Percentiles rank a stretch among this genome's conserved stretches.
These are phyloP conservation scores for Halophytophthora polymorphica DNA, from an alignment of 352 stramenopile species.

Conservation along the genomic window DNA sequence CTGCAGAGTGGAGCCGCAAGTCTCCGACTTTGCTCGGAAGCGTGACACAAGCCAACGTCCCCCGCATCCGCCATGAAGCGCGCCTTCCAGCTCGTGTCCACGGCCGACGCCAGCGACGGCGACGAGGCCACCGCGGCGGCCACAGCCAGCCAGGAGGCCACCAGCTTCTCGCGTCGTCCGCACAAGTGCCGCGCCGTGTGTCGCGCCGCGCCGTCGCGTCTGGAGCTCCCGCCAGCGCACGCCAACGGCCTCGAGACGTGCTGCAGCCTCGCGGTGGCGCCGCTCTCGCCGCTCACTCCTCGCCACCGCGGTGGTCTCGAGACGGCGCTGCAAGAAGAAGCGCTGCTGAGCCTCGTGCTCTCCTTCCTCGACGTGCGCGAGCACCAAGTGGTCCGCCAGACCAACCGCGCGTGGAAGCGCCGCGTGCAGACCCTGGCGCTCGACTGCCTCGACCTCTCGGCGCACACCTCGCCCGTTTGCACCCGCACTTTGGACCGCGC, in stretches of 20 bases:
- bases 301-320: constrained; percentile 26
- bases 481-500: constrained; percentile 52
- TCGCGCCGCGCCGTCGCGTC: constrained; percentile 6
- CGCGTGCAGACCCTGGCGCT: constrained; percentile 68
- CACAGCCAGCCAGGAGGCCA: constrained; percentile 8
- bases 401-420: constrained; percentile 54
- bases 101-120: constrained; percentile 8
- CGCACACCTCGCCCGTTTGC: constrained; percentile 38
- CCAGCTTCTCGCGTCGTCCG: constrained; percentile 15
- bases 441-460: constrained; percentile 65
- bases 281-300: constrained; percentile 15
- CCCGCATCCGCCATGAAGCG: constrained; percentile 43
- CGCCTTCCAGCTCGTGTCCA: constrained; percentile 36
- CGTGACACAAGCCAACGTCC: constrained; percentile 9
- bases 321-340: constrained; percentile 49
- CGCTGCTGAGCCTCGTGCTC: constrained; percentile 56
- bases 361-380: constrained; percentile 73
- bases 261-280: constrained; percentile 8
- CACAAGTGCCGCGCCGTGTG: constrained; percentile 23
- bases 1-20: too few species aligned
- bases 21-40: not conserved
- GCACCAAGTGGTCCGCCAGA: constrained; percentile 60
- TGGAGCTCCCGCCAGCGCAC: constrained; percentile 6
- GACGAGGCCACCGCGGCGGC: constrained; percentile 13
- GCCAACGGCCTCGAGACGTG: not conserved